A percentile compares a stretch with the other conserved stretches of the same genome.
These are phyloP conservation scores for Trypanosoma brucei DNA, from an alignment of 208 protist species.

Conservation along the genomic window DNA sequence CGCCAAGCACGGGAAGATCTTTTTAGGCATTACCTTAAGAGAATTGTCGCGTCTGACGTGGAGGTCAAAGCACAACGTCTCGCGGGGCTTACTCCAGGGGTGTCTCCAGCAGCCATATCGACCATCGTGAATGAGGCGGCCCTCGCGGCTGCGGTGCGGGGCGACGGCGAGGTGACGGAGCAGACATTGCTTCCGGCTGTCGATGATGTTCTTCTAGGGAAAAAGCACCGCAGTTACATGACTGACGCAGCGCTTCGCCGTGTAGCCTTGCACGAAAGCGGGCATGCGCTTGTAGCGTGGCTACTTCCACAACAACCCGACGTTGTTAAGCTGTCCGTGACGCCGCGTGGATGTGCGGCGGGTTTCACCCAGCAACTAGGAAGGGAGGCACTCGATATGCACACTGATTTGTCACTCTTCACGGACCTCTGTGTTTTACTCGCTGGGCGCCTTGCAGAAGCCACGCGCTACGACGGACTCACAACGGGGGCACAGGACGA, in stretches of 20 bases:
- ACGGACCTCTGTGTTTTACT: slow-evolving; percentile 92
- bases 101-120: slow-evolving; percentile 91
- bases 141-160: slow-evolving; percentile 83
- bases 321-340: slow-evolving; percentile 96
- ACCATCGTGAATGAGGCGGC: slow-evolving; percentile 91
- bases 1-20: slow-evolving; percentile 53
- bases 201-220: slow-evolving; percentile 85
- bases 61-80: slow-evolving; percentile 32
- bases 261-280: slow-evolving; percentile 94
- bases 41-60: slow-evolving; percentile 37
- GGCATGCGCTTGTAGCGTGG: slow-evolving; percentile 94
- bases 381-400: slow-evolving; percentile 68
- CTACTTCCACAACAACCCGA: slow-evolving; percentile 83
- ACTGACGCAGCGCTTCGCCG: slow-evolving; percentile 40
- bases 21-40: slow-evolving; percentile 70
- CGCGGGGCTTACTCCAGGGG: slow-evolving; percentile 81
- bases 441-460: slow-evolving; percentile 94
- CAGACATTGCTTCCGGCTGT: slow-evolving; percentile 67
- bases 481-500: slow-evolving; percentile 91
- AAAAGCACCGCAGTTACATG: slow-evolving; percentile 79
- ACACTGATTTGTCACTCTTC: slow-evolving; percentile 88
- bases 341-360: slow-evolving; percentile 75
- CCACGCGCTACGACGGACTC: slow-evolving; percentile 85
- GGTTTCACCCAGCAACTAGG: slow-evolving; percentile 86
- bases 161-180: slow-evolving; percentile 86